These are phyloP conservation scores for Phytophthora colocasiae DNA, from an alignment of 352 stramenopile species.

Conservation along the genomic window DNA sequence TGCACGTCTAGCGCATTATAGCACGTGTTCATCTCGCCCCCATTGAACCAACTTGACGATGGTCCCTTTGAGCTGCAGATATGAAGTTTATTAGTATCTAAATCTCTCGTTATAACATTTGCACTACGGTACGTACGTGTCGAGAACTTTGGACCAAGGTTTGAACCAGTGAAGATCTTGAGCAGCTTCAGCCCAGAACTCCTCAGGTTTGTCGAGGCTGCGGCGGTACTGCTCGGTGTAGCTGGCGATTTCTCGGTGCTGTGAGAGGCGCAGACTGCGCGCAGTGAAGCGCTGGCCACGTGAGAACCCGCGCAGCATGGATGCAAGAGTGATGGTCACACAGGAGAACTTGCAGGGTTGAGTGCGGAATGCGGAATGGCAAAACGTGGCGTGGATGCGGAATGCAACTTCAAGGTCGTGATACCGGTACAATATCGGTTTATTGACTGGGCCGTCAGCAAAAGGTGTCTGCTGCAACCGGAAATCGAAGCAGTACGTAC, in stretches of 20 bases:
- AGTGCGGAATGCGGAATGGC: constrained; percentile 34
- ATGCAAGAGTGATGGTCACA: constrained; percentile 18
- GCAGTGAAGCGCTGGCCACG: constrained; percentile 2
- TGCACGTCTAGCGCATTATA: constrained; percentile 75
- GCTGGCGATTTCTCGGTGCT: constrained; percentile 30
- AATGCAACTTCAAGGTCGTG: constrained; percentile 33
- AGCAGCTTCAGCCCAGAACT: constrained; percentile 61
- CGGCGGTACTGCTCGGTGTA: constrained; percentile 54
- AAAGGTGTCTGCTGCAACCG: constrained; percentile 20
- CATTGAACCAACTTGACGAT: constrained; percentile 59
- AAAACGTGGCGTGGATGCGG: neutral
- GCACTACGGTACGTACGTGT: constrained; percentile 34
- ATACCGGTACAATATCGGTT: constrained; percentile 1
- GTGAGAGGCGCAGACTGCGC: constrained; percentile 6
- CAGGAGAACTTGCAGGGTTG: neutral
- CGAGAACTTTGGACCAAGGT: constrained; percentile 51
- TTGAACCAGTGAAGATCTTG: constrained; percentile 66
- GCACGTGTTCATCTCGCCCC: constrained; percentile 74
- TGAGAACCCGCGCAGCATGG: constrained; percentile 22
- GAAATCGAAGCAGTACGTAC: neutral
- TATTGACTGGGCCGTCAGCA: neutral
- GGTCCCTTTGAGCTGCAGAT: constrained; percentile 36
- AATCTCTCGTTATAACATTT: no score
- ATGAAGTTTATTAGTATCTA: neutral
- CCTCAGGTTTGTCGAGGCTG: constrained; percentile 49